Evolutionary conservation across 768 basidiomycete genomes (phyloP), one percentile per base, ranked within the genome.

Genomic region (Tulasnella sp.): DNA sequence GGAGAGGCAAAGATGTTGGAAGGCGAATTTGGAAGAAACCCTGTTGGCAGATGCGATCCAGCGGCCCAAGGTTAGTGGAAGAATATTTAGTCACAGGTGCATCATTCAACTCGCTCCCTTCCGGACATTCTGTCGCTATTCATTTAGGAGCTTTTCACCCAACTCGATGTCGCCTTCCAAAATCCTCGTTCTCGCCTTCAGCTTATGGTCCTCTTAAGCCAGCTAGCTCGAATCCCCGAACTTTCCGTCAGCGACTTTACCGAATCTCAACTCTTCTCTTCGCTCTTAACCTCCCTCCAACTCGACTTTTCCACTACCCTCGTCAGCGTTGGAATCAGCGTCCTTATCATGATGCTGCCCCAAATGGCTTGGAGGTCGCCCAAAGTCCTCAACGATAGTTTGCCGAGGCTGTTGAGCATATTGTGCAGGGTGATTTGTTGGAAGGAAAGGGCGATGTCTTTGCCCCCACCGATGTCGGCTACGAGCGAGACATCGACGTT

Each of bases 271-370:
- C 87, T 95, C 75, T 89, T 93, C 86, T 85, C 86, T 34, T 90
- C 89, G 80, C 83, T 96, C n/a, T 84, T 94, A 9, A 84, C 88
- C 73, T 94, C 92, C 4, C 87, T 95, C 36, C 85, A 92, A 39
- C 86, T 95, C 81, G 94, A 96, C 83, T 91, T 89, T 75, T 94
- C 93, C 56, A 90, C 92, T 16, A 93, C 92, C 0, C 86, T 89
- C 38, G 92, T 91, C 82, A 90, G 89, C 2, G 88, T 92, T 75
- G 90, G 88, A 5, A 85, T 94, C 75, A 90, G 89, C 1, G 86
- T 92, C 19, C 83, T 95, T 31, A 89, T 91, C 78, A 94, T 93
- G 84, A 84, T 93, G 12, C 87, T 96, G n/a, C 93, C 94, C 38
- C 88, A 91, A 56, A 87, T 94, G 79, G 93, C 94, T 7, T 89